phyloP scores from a whole-genome alignment of 805 yeast species.

The Metschnikowia henanensis region DNA sequence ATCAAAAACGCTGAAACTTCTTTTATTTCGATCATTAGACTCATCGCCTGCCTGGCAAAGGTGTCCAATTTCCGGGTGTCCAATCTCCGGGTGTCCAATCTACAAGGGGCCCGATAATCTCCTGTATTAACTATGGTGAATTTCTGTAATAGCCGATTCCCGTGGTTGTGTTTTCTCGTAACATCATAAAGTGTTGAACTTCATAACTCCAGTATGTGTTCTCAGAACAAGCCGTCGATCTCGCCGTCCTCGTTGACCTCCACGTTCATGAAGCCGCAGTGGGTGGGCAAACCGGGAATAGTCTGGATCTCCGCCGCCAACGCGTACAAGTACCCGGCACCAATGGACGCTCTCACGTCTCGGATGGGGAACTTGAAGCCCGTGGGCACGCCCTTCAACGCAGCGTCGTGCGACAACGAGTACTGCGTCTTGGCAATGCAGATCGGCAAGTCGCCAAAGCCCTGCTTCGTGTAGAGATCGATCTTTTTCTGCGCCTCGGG shows the following conservation, averaged over 20 bases:
- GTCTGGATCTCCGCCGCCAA: conserved; percentile 86
- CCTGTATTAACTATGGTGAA: conserved; percentile 7
- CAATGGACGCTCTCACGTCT: conserved; percentile 74
- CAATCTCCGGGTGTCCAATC: too few relatives aligned
- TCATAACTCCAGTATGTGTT: conserved; percentile 9
- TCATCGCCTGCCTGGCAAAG: too few relatives aligned
- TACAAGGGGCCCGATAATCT: neutral
- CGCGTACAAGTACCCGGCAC: conserved; percentile 85
- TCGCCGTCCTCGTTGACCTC: conserved; percentile 80
- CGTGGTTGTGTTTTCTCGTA: conserved; percentile 12
- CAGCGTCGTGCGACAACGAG: conserved; percentile 81
- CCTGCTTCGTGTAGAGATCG: conserved; percentile 67
- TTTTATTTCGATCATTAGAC: too few relatives aligned
- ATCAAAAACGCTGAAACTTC: too few relatives aligned
- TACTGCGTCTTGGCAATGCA: conserved; percentile 88
- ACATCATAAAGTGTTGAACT: conserved; percentile 25
- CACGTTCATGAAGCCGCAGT: conserved; percentile 84
- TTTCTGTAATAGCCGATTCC: neutral
- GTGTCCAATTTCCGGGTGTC: too few relatives aligned
- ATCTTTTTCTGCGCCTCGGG: conserved; percentile 71
- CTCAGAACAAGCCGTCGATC: conserved; percentile 73
- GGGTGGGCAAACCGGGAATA: conserved; percentile 84
- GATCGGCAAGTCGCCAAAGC: conserved; percentile 74
- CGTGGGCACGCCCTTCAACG: conserved; percentile 79
- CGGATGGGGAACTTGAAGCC: conserved; percentile 80